A percentile compares a stretch with the other conserved stretches of the same genome.
Evolutionary conservation across 2,329 filamentous ascomycete species (phyloP).

Genomic region (Fusarium tjaetaba): DNA sequence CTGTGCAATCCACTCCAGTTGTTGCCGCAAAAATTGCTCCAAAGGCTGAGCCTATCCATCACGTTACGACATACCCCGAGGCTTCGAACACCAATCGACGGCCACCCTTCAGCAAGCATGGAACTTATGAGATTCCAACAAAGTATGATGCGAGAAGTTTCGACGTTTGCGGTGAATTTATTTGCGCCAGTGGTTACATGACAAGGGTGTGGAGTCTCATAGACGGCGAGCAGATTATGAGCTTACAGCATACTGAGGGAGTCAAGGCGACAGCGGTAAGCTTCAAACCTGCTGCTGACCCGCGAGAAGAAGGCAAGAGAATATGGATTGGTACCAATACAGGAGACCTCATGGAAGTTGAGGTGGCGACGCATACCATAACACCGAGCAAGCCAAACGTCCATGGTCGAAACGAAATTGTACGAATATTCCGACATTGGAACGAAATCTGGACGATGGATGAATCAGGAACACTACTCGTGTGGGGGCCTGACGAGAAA

Average conservation of each 20-base stretch:
- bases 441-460: slow-evolving; percentile 96
- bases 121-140: slow-evolving; percentile 79
- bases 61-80: slow-evolving; percentile 79
- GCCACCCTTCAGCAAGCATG: slow-evolving; percentile 77
- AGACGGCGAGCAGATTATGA: slow-evolving; percentile 84
- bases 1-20: slow-evolving; percentile 33
- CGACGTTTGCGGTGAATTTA: slow-evolving; percentile 86
- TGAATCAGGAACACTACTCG: slow-evolving; percentile 83
- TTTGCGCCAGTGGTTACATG: slow-evolving; percentile 86
- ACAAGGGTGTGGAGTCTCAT: slow-evolving; percentile 89
- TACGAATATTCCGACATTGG: slow-evolving; percentile 85
- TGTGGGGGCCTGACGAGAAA: slow-evolving; percentile 82
- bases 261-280: slow-evolving; percentile 82
- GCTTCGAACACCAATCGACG: slow-evolving; percentile 84
- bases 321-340: slow-evolving; percentile 91
- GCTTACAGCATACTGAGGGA: slow-evolving; percentile 83
- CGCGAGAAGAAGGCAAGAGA: slow-evolving; percentile 81
- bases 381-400: slow-evolving; percentile 74
- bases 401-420: slow-evolving; percentile 81
- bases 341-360: slow-evolving; percentile 90
- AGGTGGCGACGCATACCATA: slow-evolving; percentile 78
- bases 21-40: slow-evolving; percentile 35
- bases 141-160: slow-evolving; percentile 89
- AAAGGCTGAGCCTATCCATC: slow-evolving; percentile 57
- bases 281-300: slow-evolving; percentile 83